phyloP scores from a whole-genome alignment of 192 early-diverging fungal genomes.

The Coemansia sp. region DNA sequence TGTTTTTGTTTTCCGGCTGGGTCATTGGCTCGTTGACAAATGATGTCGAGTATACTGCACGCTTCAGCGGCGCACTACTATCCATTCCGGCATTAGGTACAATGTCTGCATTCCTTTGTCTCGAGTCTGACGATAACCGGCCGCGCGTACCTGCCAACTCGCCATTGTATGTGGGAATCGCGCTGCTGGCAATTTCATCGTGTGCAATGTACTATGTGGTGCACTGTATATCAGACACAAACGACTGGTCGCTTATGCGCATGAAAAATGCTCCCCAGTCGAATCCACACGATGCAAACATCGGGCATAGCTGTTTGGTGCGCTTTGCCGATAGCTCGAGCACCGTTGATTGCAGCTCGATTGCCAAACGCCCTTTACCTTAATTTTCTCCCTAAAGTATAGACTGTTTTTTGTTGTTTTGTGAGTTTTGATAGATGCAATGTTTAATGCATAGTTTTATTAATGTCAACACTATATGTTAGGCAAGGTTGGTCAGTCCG shows the following conservation, averaged over 20 bases:
- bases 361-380: conserved; percentile 4
- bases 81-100: conserved; percentile 13
- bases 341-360: conserved; percentile 3
- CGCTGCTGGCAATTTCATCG: conserved; percentile 3
- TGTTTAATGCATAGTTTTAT: no score
- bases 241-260: conserved; percentile 20
- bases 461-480: no score
- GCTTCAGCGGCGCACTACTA: conserved; percentile 16
- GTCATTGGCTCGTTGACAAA: conserved; percentile 30
- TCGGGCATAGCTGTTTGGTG: neutral
- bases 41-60: conserved; percentile 16
- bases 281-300: neutral
- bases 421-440: neutral
- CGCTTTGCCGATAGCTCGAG: neutral
- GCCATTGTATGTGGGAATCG: conserved; percentile 20
- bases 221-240: conserved; percentile 17
- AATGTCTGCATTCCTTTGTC: conserved; percentile 1
- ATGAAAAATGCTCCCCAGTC: neutral
- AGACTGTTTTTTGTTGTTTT: neutral
- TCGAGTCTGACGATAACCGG: neutral
- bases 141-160: neutral
- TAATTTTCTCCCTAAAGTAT: neutral
- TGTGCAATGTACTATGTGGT: conserved; percentile 19
- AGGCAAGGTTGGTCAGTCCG: no score
- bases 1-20: conserved; percentile 29